Evolutionary conservation across 805 yeast genomes (phyloP).

Genomic region (Zygoascus bituminiphila): DNA sequence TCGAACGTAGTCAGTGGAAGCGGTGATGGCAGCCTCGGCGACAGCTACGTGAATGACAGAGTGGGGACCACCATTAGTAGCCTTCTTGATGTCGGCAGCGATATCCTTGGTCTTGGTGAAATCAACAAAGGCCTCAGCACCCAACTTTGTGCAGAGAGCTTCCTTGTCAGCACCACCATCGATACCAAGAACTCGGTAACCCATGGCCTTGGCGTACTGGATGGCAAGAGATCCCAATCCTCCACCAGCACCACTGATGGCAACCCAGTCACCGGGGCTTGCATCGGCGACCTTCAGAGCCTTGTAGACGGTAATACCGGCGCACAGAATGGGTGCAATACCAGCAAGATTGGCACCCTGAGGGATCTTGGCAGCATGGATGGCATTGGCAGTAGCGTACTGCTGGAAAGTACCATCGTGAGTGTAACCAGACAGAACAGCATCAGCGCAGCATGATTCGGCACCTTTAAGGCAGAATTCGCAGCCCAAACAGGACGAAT

Average conservation of each 20-base stretch:
- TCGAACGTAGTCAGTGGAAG: slow-evolving; percentile 52
- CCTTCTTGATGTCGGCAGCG: slow-evolving; percentile 44
- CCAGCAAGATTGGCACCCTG: slow-evolving; percentile 64
- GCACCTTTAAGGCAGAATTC: slow-evolving; percentile 60
- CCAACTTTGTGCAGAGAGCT: slow-evolving; percentile 45
- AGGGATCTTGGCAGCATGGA: slow-evolving; percentile 78
- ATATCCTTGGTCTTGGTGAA: slow-evolving; percentile 49
- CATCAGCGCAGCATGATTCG: slow-evolving; percentile 65
- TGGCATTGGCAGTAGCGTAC: slow-evolving; percentile 81
- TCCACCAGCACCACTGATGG: slow-evolving; percentile 73
- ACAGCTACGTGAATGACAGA: slow-evolving; percentile 72
- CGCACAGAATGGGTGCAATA: slow-evolving; percentile 79
- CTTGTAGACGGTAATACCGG: slow-evolving; percentile 87
- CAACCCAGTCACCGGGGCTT: slow-evolving; percentile 66
- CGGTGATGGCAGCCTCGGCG: slow-evolving; percentile 57
- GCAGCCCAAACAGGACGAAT: slow-evolving; percentile 68
- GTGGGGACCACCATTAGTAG: slow-evolving; percentile 68
- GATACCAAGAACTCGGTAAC: slow-evolving; percentile 60
- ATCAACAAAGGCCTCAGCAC: slow-evolving; percentile 59
- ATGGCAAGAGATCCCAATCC: slow-evolving; percentile 69
- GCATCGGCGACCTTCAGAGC: slow-evolving; percentile 74
- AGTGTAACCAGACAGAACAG: slow-evolving; percentile 75
- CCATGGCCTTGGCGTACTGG: slow-evolving; percentile 74
- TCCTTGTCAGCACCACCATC: slow-evolving; percentile 64
- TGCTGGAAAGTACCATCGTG: slow-evolving; percentile 90